Base-by-base conservation (phyloP, 2,329 filamentous ascomycete genomes). In the Hymenoscyphus fraxineus region DNA sequence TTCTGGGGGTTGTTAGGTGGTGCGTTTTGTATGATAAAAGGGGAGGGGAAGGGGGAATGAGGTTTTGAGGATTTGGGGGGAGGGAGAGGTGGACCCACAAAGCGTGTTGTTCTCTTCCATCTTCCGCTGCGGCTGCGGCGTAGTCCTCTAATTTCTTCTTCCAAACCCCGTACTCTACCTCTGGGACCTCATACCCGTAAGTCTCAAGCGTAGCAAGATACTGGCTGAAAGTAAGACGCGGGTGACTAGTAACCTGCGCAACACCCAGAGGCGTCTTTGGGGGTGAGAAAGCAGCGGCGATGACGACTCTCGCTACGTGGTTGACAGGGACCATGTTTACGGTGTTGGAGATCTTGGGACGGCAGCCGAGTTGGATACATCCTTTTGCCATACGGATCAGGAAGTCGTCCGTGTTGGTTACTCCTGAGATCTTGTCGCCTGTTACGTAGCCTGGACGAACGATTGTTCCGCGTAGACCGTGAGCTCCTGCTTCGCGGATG, bases 301-400 rank as follows among this genome's bases (percentile, higher is more conserved):
- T 86, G 32, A 96, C 89, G 7, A 96, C 85, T n/a, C 86, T 83
- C 1, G 89, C 85, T 41, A 97, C 93, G 69, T 96, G 92, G 67
- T 87, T 87, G 32, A 97, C 93, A 0, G 94, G 93, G 0, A 97
- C 90, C 76, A 89, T 87, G 79, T 97, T 98, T 77, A 97, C 87
- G 0, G 92, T 91, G 80, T 97, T 98, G 75, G 82, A 78, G 70
- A 97, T 96, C 69, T 85, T 83, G 0, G 93, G 94, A 0, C 92
- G 83, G 2, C 83, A 82, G 2, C 80, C 80, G 2, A 97, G 81
- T 77, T 98, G 93, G 60, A 96, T 81, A 72, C 92, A 96, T 64
- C 92, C 93, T 79, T 97, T 97, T 64, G 89, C 79, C 78, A 97
- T 86, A 47, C 94, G 87, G 68, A 97, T 85, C 6, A 98, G 79